A percentile compares a stretch with the other conserved stretches of the same genome.
phyloP scores from a whole-genome alignment of 495 filamentous ascomycete species.

The Penicillium dipodomyicola region DNA sequence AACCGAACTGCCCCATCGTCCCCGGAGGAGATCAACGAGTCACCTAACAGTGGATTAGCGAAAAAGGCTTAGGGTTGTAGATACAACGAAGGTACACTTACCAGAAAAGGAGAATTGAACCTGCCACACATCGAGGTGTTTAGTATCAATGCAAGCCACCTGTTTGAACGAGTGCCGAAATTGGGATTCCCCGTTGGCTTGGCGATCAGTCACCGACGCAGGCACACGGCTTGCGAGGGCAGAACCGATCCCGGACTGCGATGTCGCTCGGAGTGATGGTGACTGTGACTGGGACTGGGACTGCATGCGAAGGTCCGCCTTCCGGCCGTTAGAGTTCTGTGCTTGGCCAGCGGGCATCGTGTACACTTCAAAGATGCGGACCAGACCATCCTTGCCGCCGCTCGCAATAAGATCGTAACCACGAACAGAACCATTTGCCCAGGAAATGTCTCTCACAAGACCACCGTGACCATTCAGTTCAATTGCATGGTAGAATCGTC shows the following conservation, averaged over 20 bases:
- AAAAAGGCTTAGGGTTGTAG: neutral
- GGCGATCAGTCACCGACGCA: slow-evolving; percentile 31
- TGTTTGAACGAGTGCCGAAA: slow-evolving; percentile 49
- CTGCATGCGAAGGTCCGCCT: slow-evolving; percentile 27
- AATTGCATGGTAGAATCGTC: slow-evolving; percentile 72
- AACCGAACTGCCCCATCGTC: slow-evolving; percentile 50
- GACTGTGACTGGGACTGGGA: slow-evolving; percentile 36
- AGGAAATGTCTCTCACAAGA: slow-evolving; percentile 86
- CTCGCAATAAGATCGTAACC: slow-evolving; percentile 90
- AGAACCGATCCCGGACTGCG: slow-evolving; percentile 51
- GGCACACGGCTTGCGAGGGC: slow-evolving; percentile 47
- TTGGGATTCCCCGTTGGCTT: slow-evolving; percentile 33
- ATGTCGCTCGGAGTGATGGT: slow-evolving; percentile 36
- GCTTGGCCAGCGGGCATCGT: slow-evolving; percentile 42
- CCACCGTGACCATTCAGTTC: slow-evolving; percentile 67
- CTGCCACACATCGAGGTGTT: slow-evolving; percentile 51
- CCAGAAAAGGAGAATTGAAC: slow-evolving; percentile 50
- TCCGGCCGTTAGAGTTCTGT: slow-evolving; percentile 32
- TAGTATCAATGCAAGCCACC: slow-evolving; percentile 48
- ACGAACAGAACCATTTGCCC: slow-evolving; percentile 83
- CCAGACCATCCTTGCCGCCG: slow-evolving; percentile 83
- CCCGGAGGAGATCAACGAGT: slow-evolving; percentile 49
- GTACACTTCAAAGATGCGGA: slow-evolving; percentile 79
- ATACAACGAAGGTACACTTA: slow-evolving; percentile 19
- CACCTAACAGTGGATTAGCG: slow-evolving; percentile 32